Evolutionary conservation across 352 stramenopile genomes (phyloP), one percentile per base, ranked within the genome.

Genomic region (Phytophthora sojae): DNA sequence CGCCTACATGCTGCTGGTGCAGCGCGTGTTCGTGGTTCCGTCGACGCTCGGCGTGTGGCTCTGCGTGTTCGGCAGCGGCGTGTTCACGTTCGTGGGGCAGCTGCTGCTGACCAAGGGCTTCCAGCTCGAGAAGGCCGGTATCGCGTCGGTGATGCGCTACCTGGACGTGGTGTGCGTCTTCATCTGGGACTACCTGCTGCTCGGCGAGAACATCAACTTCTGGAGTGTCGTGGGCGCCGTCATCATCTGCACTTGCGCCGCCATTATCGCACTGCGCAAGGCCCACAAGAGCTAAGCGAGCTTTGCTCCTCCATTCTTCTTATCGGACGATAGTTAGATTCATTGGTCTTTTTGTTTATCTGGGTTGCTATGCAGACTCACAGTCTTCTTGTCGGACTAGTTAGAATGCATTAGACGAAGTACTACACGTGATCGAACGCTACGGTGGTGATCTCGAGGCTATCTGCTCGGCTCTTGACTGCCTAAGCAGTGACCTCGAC

Each of bases 131-230:
- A 96, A 94, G 47, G 85, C 85, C n/a, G 87, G 86, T 12, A 90
- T 94, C 30, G 89, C 89, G 14, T 94, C 85, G 14, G 83, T 94
- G 57, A 94, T 94, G 89, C 89, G 89, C 35, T 94, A 94, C 67
- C 53, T 94, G 25, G 88, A 94, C 57, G 86, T 96, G 7, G 86
- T 94, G n/a, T 94, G 79, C 64, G 84, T 93, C 6, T 96, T 96
- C 65, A 76, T 96, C 52, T 94, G 86, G 84, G 86, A 95, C 65
- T 76, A 75, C 15, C 29, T 90, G 45, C 59, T 93, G 21, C 74
- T 94, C 0, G 64, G 77, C 9, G 86, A 94, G 62, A 59, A 73
- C 12, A 91, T 95, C 56, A 92, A 88, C 71, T 73, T 81, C 69
- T 92, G 85, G 80, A 93, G 86, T 69, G 53, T 93, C 32, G 69